Conservation (phyloP, 2,329 filamentous ascomycete species). For the Monosporascus sp. region DNA sequence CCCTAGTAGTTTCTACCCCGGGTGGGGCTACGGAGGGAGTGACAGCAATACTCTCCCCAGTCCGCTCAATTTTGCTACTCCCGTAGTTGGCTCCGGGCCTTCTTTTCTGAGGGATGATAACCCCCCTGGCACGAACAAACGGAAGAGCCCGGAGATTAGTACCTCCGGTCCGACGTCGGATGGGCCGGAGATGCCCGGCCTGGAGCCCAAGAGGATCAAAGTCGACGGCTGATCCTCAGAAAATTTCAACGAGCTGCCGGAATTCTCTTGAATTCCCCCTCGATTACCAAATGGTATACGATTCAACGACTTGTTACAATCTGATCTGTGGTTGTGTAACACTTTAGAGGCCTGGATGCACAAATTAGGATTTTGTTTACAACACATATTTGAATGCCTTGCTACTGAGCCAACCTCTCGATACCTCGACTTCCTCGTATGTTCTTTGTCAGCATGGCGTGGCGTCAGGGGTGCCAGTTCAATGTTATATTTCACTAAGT, state of each 20-base stretch:
- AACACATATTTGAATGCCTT: slow-evolving; percentile 15
- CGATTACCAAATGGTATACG: background rate
- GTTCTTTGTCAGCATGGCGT: slow-evolving; percentile 20
- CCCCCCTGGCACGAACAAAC: slow-evolving; percentile 34
- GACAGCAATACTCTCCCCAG: slow-evolving; percentile 87
- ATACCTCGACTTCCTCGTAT: slow-evolving; percentile 17
- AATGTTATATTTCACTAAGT: slow-evolving; percentile 3
- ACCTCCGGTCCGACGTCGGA: slow-evolving; percentile 35
- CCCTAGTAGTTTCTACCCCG: slow-evolving; percentile 86
- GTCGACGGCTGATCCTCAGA: slow-evolving; percentile 36
- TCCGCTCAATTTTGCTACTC: slow-evolving; percentile 88
- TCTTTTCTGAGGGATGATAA: slow-evolving; percentile 57
- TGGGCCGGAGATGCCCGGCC: slow-evolving; percentile 38
- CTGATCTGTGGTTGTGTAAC: background rate
- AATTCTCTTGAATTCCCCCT: background rate
- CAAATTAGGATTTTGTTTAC: slow-evolving; percentile 2
- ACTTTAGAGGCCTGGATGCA: background rate
- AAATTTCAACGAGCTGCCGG: background rate
- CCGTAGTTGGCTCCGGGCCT: slow-evolving; percentile 56
- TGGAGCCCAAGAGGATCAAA: slow-evolving; percentile 49
- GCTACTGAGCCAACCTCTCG: slow-evolving; percentile 11
- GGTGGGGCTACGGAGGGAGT: slow-evolving; percentile 70
- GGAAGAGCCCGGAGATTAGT: slow-evolving; percentile 51
- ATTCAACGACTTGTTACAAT: background rate
- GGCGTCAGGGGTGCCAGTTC: slow-evolving; percentile 17